phyloP scores from a whole-genome alignment of 495 filamentous ascomycete species.

The Penicillium turbatum region DNA sequence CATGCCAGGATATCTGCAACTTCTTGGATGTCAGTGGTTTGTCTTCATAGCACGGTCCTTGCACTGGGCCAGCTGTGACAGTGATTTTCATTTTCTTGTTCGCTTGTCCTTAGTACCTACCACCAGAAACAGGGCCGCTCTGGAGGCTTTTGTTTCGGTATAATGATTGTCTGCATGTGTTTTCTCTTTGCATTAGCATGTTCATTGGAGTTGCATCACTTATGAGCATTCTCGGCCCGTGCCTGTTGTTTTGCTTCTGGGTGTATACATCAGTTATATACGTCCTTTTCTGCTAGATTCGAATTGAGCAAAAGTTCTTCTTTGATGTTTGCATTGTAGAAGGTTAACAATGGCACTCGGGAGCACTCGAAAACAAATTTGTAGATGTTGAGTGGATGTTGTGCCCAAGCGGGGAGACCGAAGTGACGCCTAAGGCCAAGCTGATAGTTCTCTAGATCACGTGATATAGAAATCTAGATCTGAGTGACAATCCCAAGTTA shows the following conservation, averaged over 20 bases:
- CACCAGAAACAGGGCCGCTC: neutral
- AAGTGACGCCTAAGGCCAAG: neutral
- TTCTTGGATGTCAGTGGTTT: constrained; percentile 45
- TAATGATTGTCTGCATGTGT: constrained; percentile 6
- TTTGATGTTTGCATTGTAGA: neutral
- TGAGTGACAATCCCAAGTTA: no score
- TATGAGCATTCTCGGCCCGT: constrained; percentile 4
- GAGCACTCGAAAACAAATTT: neutral
- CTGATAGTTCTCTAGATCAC: neutral
- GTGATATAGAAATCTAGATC: no score
- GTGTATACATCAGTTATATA: constrained; percentile 1
- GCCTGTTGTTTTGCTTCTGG: neutral
- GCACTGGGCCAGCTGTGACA: neutral
- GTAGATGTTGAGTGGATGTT: neutral
- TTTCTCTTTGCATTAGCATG: constrained; percentile 5
- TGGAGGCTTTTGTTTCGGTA: neutral
- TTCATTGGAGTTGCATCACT: constrained; percentile 12
- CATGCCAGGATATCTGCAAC: constrained; percentile 80
- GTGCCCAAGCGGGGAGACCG: neutral
- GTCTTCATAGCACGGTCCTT: constrained; percentile 19
- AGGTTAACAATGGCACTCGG: no score
- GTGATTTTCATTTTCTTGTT: constrained; percentile 10
- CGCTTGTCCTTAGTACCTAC: constrained; percentile 12
- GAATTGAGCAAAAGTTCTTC: neutral
- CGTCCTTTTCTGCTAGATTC: neutral